Percentiles rank a stretch among this genome's conserved stretches.
Evolutionary conservation across 345 rosid genomes (phyloP).

Genomic region (Noccaea bulbosa): DNA sequence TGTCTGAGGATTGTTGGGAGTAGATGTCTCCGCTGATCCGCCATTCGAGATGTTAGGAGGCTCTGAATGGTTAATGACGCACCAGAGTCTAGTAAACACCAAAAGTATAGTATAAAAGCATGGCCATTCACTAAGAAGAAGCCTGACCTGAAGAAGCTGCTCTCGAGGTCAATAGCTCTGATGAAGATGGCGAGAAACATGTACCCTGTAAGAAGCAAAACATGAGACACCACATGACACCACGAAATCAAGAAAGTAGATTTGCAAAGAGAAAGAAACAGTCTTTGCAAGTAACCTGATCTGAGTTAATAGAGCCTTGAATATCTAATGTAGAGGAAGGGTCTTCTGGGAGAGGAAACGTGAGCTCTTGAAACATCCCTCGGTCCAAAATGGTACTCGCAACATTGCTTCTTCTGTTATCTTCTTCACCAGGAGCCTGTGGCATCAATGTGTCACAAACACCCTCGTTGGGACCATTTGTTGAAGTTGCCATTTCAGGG

Average conservation of each 20-base stretch:
- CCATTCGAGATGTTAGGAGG: conserved; percentile 28
- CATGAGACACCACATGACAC: not conserved
- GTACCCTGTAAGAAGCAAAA: conserved; percentile 25
- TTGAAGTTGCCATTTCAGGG: too few relatives aligned
- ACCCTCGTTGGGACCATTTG: too few relatives aligned
- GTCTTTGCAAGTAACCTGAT: conserved; percentile 27
- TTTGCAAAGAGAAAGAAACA: not conserved
- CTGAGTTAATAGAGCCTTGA: conserved; percentile 11
- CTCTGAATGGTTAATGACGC: not conserved
- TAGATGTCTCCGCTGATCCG: not conserved
- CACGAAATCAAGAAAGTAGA: not conserved
- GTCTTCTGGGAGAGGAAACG: not conserved
- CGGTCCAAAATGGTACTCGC: conserved; percentile 9
- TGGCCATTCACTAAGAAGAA: not conserved
- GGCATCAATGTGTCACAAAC: too few relatives aligned
- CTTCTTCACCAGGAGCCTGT: not conserved
- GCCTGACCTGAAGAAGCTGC: conserved; percentile 30
- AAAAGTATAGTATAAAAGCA: not conserved
- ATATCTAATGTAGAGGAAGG: conserved; percentile 17
- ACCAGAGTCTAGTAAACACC: not conserved
- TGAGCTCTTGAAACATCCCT: not conserved
- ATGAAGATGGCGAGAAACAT: not conserved
- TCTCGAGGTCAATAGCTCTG: conserved; percentile 20
- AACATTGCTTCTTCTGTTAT: not conserved
- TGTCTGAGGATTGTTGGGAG: conserved; percentile 22